phyloP scores from a whole-genome alignment of 306 rosid species.

The Ormosia semicastrata region DNA sequence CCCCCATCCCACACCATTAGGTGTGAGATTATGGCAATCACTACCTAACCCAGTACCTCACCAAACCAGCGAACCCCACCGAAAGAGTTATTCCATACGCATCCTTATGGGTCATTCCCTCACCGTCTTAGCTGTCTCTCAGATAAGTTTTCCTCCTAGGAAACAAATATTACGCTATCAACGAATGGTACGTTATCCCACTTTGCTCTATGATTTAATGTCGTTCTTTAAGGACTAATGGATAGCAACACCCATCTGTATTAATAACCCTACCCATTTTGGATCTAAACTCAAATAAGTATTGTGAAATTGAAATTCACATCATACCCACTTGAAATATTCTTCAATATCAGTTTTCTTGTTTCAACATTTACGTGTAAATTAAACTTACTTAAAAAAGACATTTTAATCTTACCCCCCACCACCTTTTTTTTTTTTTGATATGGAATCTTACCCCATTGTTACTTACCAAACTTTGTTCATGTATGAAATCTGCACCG shows the following conservation, averaged over 20 bases:
- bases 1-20: constrained; percentile 54
- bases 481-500: background rate
- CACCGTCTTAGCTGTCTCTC: constrained; percentile 55
- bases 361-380: background rate
- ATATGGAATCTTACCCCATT: background rate
- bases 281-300: constrained; percentile 15
- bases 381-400: background rate
- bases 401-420: background rate
- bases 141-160: constrained; percentile 67
- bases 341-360: background rate
- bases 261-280: background rate
- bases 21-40: constrained; percentile 35
- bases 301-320: background rate
- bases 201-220: constrained; percentile 20
- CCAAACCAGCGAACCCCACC: constrained; percentile 47
- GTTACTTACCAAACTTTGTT: background rate
- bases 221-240: constrained; percentile 2
- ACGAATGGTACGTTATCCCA: constrained; percentile 17
- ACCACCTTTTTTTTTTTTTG: too few relatives aligned
- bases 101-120: constrained; percentile 47
- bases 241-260: background rate
- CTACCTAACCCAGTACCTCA: constrained; percentile 42
- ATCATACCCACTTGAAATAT: background rate
- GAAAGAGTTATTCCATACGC: constrained; percentile 43
- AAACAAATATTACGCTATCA: constrained; percentile 49